These are phyloP conservation scores for Coemansia sp. DNA, from an alignment of 192 early-diverging fungal species.

Conservation along the genomic window DNA sequence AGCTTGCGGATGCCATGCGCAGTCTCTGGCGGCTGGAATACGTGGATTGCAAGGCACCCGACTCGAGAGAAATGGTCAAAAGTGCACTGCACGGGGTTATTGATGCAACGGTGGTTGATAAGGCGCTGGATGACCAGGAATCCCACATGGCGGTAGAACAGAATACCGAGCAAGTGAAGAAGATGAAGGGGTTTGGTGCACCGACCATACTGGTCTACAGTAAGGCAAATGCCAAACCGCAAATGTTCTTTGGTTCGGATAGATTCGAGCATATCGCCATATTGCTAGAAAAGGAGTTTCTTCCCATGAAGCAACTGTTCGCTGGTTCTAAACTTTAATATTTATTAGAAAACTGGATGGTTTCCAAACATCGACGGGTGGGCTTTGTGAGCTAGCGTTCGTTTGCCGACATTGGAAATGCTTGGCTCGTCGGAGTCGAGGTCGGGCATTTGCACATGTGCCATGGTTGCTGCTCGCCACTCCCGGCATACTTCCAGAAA, in stretches of 20 bases:
- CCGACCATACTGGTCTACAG: conserved; percentile 40
- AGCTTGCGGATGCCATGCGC: conserved; percentile 35
- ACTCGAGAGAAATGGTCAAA: conserved; percentile 24
- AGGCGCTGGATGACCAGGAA: conserved; percentile 11
- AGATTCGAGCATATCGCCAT: conserved; percentile 48
- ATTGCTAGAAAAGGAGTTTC: conserved; percentile 28
- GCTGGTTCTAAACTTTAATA: conserved; percentile 19
- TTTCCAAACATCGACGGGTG: not conserved
- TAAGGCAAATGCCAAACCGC: conserved; percentile 16
- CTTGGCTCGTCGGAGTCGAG: no score
- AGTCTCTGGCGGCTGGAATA: conserved; percentile 38
- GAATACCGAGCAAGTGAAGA: conserved; percentile 17
- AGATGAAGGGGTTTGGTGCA: conserved; percentile 35
- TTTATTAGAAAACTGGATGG: not conserved
- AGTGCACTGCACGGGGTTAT: conserved; percentile 17
- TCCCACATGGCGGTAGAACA: conserved; percentile 14
- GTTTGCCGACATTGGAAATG: no score
- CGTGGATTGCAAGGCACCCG: conserved; percentile 24
- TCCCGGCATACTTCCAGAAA: conserved; percentile 3
- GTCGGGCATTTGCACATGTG: not conserved
- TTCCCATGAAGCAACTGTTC: conserved; percentile 46
- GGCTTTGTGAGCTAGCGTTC: no score
- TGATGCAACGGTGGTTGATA: conserved; percentile 16
- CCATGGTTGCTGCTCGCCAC: conserved; percentile 1
- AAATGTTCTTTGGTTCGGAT: conserved; percentile 48